Evolutionary conservation across 2,329 filamentous ascomycete genomes (phyloP).

Genomic region (Botrytis sinoallii): DNA sequence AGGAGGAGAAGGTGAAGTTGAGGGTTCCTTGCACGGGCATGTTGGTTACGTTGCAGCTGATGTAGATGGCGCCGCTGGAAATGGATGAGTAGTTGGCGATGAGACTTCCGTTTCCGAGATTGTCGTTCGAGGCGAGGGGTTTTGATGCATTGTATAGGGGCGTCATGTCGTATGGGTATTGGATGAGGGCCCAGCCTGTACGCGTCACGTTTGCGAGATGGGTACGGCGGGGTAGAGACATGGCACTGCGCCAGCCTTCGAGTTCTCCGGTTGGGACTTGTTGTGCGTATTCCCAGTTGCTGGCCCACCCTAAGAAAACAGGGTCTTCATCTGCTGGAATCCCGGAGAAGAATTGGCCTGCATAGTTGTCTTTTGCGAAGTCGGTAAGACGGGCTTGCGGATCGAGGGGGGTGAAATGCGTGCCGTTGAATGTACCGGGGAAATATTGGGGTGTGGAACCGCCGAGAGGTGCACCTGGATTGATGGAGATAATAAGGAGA

Average conservation of each 20-base stretch:
- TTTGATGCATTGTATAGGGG: slow-evolving; percentile 45
- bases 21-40: slow-evolving; percentile 40
- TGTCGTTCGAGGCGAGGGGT: slow-evolving; percentile 44
- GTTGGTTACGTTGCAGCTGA: slow-evolving; percentile 51
- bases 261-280: slow-evolving; percentile 50
- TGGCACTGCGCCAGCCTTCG: slow-evolving; percentile 52
- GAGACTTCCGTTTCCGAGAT: slow-evolving; percentile 48
- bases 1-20: slow-evolving; percentile 53
- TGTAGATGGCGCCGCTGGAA: slow-evolving; percentile 50
- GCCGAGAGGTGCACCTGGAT: slow-evolving; percentile 55
- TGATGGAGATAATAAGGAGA: slow-evolving; percentile 52
- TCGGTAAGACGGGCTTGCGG: slow-evolving; percentile 43
- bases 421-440: slow-evolving; percentile 61
- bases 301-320: slow-evolving; percentile 51
- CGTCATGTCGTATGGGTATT: slow-evolving; percentile 47
- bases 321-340: slow-evolving; percentile 38
- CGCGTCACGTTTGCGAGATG: slow-evolving; percentile 51
- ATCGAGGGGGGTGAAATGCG: slow-evolving; percentile 52
- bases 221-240: slow-evolving; percentile 52
- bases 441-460: slow-evolving; percentile 56
- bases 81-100: slow-evolving; percentile 50
- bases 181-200: slow-evolving; percentile 51
- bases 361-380: slow-evolving; percentile 54
- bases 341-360: slow-evolving; percentile 54
- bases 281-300: slow-evolving; percentile 58